These are phyloP conservation scores for Pythium vanterpoolii DNA, from an alignment of 352 stramenopile species.

Conservation along the genomic window DNA sequence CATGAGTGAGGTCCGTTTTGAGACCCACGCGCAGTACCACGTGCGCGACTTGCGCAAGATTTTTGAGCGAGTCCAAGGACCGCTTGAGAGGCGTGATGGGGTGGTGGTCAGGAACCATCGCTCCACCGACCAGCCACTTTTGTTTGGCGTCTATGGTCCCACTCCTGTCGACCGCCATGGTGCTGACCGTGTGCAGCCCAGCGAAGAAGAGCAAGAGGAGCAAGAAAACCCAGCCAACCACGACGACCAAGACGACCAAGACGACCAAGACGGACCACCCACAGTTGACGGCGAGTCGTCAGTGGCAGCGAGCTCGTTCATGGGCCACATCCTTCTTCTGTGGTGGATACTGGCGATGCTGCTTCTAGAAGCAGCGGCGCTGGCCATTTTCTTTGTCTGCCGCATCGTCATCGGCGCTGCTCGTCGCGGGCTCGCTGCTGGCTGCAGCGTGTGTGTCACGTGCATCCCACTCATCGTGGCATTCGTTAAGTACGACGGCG, in stretches of 20 bases:
- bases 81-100: neutral
- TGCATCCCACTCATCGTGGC: too few species aligned
- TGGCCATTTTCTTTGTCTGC: neutral
- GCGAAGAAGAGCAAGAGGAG: neutral
- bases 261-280: neutral
- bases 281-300: neutral
- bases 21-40: neutral
- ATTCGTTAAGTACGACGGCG: too few species aligned
- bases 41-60: neutral
- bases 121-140: neutral
- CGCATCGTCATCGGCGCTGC: neutral
- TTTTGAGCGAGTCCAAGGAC: neutral
- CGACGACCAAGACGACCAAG: neutral
- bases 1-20: neutral
- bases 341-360: neutral
- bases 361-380: neutral
- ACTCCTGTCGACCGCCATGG: neutral
- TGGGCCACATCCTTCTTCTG: neutral
- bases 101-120: neutral
- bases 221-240: neutral
- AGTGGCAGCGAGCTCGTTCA: neutral
- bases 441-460: neutral
- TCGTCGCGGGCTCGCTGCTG: neutral
- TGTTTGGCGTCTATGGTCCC: neutral
- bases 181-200: neutral